Base-by-base conservation (phyloP, 257 asterid species). In the Mentha longifolia region DNA sequence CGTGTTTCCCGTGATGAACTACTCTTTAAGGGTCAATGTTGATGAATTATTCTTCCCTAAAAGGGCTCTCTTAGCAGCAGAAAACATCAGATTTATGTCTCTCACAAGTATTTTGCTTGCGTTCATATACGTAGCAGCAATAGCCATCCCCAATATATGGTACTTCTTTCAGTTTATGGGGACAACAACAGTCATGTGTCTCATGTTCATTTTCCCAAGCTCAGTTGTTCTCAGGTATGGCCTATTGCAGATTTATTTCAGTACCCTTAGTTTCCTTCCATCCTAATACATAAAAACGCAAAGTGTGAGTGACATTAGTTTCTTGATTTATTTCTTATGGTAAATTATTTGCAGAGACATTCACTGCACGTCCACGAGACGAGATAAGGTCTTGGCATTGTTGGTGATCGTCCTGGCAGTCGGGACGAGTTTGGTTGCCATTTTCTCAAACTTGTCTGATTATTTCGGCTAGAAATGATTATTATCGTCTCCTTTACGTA, bases 161-260 rank as follows among this genome's bases (percentile, higher is more conserved):
- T 90, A 90, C 86, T 90, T 92, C 91, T 92, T 92, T 83, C 98
- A 90, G 84, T 88, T 90, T 72, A 88, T 92, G 93, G 97, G 98
- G 11, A 88, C 98, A 0, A 92, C 98, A 11, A 92, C 98, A 0
- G 98, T 92, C 75, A 83, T 92, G 88, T 91, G 80, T 84, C 83
- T 93, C 77, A 90, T 93, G 98, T 93, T 93, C 86, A 85, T 93
- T 57, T 92, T 95, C 80, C 99, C 99, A 4, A 83, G 98, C 88
- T 87, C 93, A 6, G 84, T 95, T 56, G 88, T 89, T 73, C 97
- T 95, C 42, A 85, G 98, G 99, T 95, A 83, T 5, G 77, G 4
- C 7, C 10, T 22, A n/a, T 11, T 14, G 11, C 49, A 28, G 16
- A 17, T 37, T 56, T 49, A 60, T 59, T 35, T 66, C 56, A 33